Conservation (phyloP, 805 yeast genomes). For the Kodamaea neixiangensis region DNA sequence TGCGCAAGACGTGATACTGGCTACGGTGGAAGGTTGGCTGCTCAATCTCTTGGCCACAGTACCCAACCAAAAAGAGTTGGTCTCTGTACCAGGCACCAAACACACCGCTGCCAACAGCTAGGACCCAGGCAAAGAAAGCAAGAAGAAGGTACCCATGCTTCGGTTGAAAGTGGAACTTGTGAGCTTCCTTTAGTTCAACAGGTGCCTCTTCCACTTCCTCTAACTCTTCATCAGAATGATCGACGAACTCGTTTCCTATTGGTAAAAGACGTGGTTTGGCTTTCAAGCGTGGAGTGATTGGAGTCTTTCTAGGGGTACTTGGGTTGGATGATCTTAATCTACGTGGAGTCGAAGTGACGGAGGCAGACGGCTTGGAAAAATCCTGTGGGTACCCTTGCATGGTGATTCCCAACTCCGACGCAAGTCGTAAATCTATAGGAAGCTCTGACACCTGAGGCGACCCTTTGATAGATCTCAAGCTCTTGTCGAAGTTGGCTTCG, state of each 20-base stretch:
- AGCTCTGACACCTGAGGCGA: conserved; percentile 7
- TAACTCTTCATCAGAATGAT: conserved; percentile 13
- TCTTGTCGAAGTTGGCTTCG: conserved; percentile 25
- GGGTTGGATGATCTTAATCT: conserved; percentile 12
- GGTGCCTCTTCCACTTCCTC: conserved; percentile 12
- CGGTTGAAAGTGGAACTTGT: not conserved
- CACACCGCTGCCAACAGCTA: conserved; percentile 35
- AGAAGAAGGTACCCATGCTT: conserved; percentile 7
- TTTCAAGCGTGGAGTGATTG: conserved; percentile 6
- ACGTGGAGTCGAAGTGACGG: conserved; percentile 10
- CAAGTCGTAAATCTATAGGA: conserved; percentile 26
- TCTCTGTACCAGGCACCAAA: conserved; percentile 64
- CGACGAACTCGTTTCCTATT: conserved; percentile 11
- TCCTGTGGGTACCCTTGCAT: conserved; percentile 21
- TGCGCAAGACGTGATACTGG: conserved; percentile 29
- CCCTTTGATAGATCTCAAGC: conserved; percentile 19
- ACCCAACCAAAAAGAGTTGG: conserved; percentile 64
- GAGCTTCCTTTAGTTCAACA: not conserved
- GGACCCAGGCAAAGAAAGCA: conserved; percentile 19
- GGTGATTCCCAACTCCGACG: conserved; percentile 34
- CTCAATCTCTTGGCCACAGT: conserved; percentile 66
- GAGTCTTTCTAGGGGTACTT: conserved; percentile 12
- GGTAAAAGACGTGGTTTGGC: conserved; percentile 17
- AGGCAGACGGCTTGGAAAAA: not conserved
- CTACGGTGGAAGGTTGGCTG: conserved; percentile 41